These are phyloP conservation scores for Fusarium hainanense DNA, from an alignment of 2,329 filamentous ascomycete genomes.

Conservation along the genomic window DNA sequence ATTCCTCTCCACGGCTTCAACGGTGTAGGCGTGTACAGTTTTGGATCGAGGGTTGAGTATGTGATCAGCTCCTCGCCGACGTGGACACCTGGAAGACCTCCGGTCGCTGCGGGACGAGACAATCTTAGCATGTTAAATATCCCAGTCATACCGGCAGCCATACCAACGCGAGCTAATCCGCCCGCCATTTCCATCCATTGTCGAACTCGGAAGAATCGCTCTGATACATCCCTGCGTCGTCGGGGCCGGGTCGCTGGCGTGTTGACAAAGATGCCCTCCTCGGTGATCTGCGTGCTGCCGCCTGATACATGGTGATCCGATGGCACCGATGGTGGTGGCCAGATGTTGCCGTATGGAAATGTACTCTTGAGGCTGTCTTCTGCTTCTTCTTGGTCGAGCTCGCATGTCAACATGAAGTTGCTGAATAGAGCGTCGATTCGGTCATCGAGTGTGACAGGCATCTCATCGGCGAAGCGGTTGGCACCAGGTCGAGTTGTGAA, in stretches of 20 bases:
- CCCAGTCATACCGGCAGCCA: constrained; percentile 40
- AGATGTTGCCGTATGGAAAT: constrained; percentile 68
- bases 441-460: constrained; percentile 63
- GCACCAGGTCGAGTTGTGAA: constrained; percentile 37
- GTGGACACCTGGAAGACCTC: constrained; percentile 55
- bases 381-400: constrained; percentile 54
- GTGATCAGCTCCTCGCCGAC: constrained; percentile 69
- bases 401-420: constrained; percentile 74
- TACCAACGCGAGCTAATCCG: constrained; percentile 46
- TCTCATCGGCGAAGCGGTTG: constrained; percentile 61
- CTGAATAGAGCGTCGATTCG: constrained; percentile 66
- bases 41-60: constrained; percentile 76
- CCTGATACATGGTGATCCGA: constrained; percentile 63
- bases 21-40: constrained; percentile 81
- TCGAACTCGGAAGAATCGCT: constrained; percentile 77
- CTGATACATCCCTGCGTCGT: constrained; percentile 69
- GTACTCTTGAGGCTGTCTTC: constrained; percentile 44
- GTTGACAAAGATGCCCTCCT: constrained; percentile 38
- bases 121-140: constrained; percentile 32
- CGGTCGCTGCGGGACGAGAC: constrained; percentile 22
- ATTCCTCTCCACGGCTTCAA: constrained; percentile 89
- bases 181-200: constrained; percentile 78
- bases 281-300: constrained; percentile 44
- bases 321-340: constrained; percentile 81
- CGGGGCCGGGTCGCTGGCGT: constrained; percentile 56